A percentile compares a stretch with the other conserved stretches of the same genome.
Evolutionary conservation across 2,329 filamentous ascomycete species (phyloP).

Genomic region (Myriangium duriaei): DNA sequence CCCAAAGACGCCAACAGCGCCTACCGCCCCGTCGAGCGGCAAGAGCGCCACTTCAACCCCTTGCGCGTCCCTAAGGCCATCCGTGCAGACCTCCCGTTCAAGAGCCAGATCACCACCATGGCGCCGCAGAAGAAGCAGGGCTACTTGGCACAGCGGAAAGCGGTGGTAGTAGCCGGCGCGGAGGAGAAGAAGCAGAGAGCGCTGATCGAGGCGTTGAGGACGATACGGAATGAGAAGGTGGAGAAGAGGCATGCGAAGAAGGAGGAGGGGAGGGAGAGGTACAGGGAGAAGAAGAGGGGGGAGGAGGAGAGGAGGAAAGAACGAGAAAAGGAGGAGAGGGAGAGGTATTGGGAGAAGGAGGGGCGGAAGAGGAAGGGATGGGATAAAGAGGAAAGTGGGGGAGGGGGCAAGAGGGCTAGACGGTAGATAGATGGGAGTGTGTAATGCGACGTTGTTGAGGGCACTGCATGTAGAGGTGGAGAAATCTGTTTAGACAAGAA

Average conservation of each 20-base stretch:
- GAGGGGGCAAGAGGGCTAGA: slow-evolving; percentile 18
- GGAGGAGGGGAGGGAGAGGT: slow-evolving; percentile 70
- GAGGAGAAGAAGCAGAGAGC: slow-evolving; percentile 85
- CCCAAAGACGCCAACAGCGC: slow-evolving; percentile 73
- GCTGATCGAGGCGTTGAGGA: slow-evolving; percentile 85
- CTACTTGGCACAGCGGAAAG: slow-evolving; percentile 84
- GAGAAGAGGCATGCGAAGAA: slow-evolving; percentile 75
- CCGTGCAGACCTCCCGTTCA: slow-evolving; percentile 78
- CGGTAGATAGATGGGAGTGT: too few species aligned
- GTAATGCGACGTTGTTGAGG: too few species aligned
- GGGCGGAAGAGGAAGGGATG: slow-evolving; percentile 61
- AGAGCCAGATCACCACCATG: slow-evolving; percentile 75
- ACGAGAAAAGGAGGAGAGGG: slow-evolving; percentile 78
- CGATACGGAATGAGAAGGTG: slow-evolving; percentile 78
- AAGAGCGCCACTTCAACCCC: slow-evolving; percentile 41
- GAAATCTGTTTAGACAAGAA: too few species aligned
- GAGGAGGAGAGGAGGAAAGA: slow-evolving; percentile 73
- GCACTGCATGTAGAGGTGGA: too few species aligned
- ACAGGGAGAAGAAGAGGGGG: slow-evolving; percentile 71
- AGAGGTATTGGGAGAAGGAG: slow-evolving; percentile 87
- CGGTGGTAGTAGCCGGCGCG: slow-evolving; percentile 58
- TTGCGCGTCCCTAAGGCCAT: slow-evolving; percentile 66
- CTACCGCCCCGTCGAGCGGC: slow-evolving; percentile 54
- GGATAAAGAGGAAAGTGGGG: slow-evolving; percentile 38
- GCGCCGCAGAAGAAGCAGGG: slow-evolving; percentile 68